Conservation (phyloP, 2,329 filamentous ascomycete species). For the Verticillium isaacii region DNA sequence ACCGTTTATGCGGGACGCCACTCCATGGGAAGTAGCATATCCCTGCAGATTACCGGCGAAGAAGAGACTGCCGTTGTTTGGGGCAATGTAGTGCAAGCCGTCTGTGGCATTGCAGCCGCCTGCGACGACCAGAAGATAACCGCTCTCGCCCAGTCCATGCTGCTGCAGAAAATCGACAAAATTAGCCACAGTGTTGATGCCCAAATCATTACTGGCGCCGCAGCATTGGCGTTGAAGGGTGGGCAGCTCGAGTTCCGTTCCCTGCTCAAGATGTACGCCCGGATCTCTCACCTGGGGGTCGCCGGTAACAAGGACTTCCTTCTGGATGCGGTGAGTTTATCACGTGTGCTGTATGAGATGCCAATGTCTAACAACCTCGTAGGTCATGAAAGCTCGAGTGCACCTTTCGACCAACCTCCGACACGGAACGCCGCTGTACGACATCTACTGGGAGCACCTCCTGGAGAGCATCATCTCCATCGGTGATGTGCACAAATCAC, state of each 20-base stretch:
- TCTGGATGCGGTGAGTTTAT: conserved; percentile 61
- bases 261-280: conserved; percentile 77
- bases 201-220: conserved; percentile 79
- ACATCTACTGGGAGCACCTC: conserved; percentile 78
- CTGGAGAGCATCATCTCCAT: conserved; percentile 86
- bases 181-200: conserved; percentile 76
- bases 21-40: conserved; percentile 72
- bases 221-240: conserved; percentile 70
- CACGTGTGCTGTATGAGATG: neutral
- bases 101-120: conserved; percentile 80
- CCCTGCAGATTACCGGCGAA: conserved; percentile 67
- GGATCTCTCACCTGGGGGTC: conserved; percentile 68
- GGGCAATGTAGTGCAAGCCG: conserved; percentile 87
- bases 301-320: conserved; percentile 63
- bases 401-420: conserved; percentile 68
- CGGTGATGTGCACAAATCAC: conserved; percentile 74
- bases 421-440: conserved; percentile 69
- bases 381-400: conserved; percentile 74
- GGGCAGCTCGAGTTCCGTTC: conserved; percentile 80
- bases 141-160: conserved; percentile 87
- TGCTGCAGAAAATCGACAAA: conserved; percentile 91
- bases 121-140: conserved; percentile 89
- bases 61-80: conserved; percentile 76
- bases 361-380: neutral
- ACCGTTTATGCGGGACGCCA: conserved; percentile 50